phyloP scores from a whole-genome alignment of 352 stramenopile genomes.

The Pythium aquatile region DNA sequence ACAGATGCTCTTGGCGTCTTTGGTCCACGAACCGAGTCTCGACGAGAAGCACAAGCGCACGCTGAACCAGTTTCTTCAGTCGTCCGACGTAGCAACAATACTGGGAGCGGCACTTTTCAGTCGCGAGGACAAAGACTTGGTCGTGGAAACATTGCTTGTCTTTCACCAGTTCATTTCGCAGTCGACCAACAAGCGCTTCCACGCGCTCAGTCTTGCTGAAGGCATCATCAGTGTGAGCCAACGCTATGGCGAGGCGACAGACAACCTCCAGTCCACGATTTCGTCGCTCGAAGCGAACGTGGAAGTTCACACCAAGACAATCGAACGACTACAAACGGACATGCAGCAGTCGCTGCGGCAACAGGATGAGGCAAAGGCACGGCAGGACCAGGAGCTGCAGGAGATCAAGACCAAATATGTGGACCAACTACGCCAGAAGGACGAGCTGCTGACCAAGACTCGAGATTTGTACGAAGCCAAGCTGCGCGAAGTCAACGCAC shows the following conservation, averaged over 20 bases:
- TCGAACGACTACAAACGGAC: constrained; percentile 57
- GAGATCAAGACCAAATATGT: constrained; percentile 53
- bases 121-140: constrained; percentile 59
- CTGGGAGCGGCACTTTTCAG: constrained; percentile 62
- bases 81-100: constrained; percentile 62
- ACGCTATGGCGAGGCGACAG: constrained; percentile 45
- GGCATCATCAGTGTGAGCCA: constrained; percentile 57
- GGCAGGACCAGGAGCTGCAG: constrained; percentile 70
- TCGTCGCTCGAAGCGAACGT: constrained; percentile 44
- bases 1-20: constrained; percentile 60
- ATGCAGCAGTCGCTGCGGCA: constrained; percentile 55
- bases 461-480: constrained; percentile 66
- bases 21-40: constrained; percentile 49
- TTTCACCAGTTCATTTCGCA: constrained; percentile 47
- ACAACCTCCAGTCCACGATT: constrained; percentile 60
- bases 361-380: constrained; percentile 52
- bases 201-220: constrained; percentile 59
- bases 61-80: constrained; percentile 70
- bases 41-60: constrained; percentile 66
- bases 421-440: constrained; percentile 69
- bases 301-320: constrained; percentile 41
- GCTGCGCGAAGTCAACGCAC: constrained; percentile 51
- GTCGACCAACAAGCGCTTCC: constrained; percentile 60
- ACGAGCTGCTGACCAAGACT: constrained; percentile 53
- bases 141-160: constrained; percentile 62